Evolutionary conservation across 331 rosid species (phyloP), one percentile per base, ranked within the genome.

Genomic region (Dryas integrifolia): DNA sequence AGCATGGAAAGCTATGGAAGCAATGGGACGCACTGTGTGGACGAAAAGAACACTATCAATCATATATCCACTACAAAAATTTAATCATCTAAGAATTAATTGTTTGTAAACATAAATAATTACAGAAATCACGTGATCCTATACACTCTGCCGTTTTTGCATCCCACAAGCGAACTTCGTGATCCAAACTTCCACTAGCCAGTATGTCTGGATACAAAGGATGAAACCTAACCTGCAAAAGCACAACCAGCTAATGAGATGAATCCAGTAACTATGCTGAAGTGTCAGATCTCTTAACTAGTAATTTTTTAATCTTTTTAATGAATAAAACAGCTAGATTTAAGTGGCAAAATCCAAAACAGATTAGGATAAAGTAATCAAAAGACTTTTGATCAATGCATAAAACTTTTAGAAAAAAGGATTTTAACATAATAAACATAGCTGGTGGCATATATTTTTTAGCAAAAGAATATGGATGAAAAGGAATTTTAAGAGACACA

Each of bases 161-260:
- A 83, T 95, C 92, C 99, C 99, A 95, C 55, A 92, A 77, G 43
- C 93, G 92, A 82, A 95, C 99, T 83, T 92, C 97, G 72, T 95
- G 96, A 87, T 95, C 99, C 90, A 95, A 88, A 77, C 99, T 95
- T 80, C 99, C 99, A 82, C 98, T 95, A 21, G 97, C 98, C 83
- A 95, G 90, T 79, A 95, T 87, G 70, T 89, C 85, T 4, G 99
- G 93, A 65, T 79, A 69, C 77, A 89, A 70, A 2, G 98, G 99
- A 86, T 95, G 99, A 82, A 95, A 95, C 86, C 99, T 89, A 75
- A 95, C 99, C 99, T 92, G 96, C 72, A 77, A 76, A 30, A 38
- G 71, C 60, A 67, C 58, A 77, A 61, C 44, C 63, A 55, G 39
- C 26, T 75, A 35, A 11, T 50, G 45, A 55, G 56, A 82, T 64